Conservation (phyloP, 1,139 yeast genomes). For the Diutina mesorugosa region DNA sequence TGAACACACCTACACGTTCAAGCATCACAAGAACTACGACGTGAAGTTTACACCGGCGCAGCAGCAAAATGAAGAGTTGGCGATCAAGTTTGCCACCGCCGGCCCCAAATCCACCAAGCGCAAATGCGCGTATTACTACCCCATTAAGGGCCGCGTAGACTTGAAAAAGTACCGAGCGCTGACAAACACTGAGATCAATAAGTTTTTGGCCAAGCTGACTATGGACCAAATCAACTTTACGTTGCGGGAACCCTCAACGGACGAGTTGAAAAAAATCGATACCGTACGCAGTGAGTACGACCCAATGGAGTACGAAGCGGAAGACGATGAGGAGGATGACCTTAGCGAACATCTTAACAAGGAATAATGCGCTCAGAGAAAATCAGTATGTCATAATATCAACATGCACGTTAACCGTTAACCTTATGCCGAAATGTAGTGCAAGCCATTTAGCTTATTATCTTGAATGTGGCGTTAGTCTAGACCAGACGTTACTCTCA, state of each 20-base stretch:
- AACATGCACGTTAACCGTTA: neutral
- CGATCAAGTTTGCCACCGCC: conserved; percentile 39
- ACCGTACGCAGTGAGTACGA: conserved; percentile 56
- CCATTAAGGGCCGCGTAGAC: conserved; percentile 66
- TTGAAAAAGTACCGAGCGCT: conserved; percentile 72
- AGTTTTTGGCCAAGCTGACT: conserved; percentile 37
- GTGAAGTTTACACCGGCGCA: conserved; percentile 43
- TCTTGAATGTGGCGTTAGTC: neutral
- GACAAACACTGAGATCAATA: conserved; percentile 32
- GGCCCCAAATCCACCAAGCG: conserved; percentile 21
- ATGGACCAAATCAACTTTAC: conserved; percentile 44
- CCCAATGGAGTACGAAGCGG: conserved; percentile 59
- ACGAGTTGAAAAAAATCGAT: conserved; percentile 59
- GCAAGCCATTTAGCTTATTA: neutral
- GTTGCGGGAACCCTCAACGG: conserved; percentile 62
- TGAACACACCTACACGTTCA: conserved; percentile 33
- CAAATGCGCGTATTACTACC: conserved; percentile 61
- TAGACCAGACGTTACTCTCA: no score
- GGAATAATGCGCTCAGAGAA: neutral
- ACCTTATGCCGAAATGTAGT: neutral
- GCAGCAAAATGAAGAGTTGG: conserved; percentile 32
- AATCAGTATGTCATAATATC: neutral
- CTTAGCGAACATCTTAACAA: conserved; percentile 7
- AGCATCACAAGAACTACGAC: conserved; percentile 70
- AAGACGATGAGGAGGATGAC: conserved; percentile 28